These are phyloP conservation scores for Hypoxylon sp. DNA, from an alignment of 2,329 filamentous ascomycete genomes.

Conservation along the genomic window DNA sequence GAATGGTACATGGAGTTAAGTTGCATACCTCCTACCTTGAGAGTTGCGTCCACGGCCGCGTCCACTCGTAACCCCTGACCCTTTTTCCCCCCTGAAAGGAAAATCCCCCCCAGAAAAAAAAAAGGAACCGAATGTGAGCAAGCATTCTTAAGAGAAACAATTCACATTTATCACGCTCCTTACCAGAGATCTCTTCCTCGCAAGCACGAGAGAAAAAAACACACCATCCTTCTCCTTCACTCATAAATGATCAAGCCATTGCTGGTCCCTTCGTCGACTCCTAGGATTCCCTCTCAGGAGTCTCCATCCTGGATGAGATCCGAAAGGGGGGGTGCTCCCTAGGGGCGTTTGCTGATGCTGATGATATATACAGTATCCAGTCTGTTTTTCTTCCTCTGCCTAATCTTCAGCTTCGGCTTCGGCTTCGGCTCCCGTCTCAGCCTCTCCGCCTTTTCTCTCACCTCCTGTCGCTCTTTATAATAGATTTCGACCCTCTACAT, in stretches of 20 bases:
- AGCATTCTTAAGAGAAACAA: conserved; percentile 21
- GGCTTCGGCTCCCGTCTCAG: no score
- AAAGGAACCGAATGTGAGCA: conserved; percentile 22
- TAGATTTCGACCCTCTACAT: conserved; percentile 9
- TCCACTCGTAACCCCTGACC: conserved; percentile 12
- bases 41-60: conserved; percentile 11
- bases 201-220: no score
- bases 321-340: conserved; percentile 38
- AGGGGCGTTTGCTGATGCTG: conserved; percentile 30
- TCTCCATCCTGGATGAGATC: conserved; percentile 37
- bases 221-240: not conserved
- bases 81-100: conserved; percentile 31
- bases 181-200: conserved; percentile 4
- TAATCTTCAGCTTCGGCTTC: conserved; percentile 9
- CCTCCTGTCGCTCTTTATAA: conserved; percentile 8
- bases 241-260: conserved; percentile 30
- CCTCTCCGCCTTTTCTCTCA: not conserved
- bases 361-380: conserved; percentile 24
- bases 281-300: conserved; percentile 27
- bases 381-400: not conserved
- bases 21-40: not conserved
- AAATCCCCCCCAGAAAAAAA: conserved; percentile 30
- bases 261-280: conserved; percentile 5
- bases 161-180: conserved; percentile 4
- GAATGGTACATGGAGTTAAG: conserved; percentile 1